Evolutionary conservation across 441 rosid species (phyloP).

Genomic region (Croton laevigatus): DNA sequence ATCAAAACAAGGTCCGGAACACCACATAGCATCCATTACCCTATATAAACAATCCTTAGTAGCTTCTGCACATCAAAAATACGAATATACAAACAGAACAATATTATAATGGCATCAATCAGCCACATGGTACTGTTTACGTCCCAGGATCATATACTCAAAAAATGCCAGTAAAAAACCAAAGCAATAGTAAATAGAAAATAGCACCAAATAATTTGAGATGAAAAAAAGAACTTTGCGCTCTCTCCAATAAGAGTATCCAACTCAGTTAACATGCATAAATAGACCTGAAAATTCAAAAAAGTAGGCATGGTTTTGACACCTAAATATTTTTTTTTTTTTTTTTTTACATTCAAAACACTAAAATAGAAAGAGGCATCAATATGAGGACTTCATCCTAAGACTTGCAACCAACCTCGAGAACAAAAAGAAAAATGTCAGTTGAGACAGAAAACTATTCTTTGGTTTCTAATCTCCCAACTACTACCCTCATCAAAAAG

Average conservation of each 20-base stretch:
- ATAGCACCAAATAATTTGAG: background rate
- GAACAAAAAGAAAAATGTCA: background rate
- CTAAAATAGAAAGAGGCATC: slow-evolving; percentile 20
- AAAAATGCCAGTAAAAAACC: too few relatives aligned
- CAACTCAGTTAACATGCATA: slow-evolving; percentile 9
- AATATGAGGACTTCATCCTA: slow-evolving; percentile 7
- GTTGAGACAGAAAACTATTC: slow-evolving; percentile 20
- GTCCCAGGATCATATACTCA: background rate
- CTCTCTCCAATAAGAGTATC: slow-evolving; percentile 9
- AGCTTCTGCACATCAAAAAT: too few relatives aligned
- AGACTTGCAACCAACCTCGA: slow-evolving; percentile 12
- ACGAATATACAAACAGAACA: too few relatives aligned
- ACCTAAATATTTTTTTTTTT: slow-evolving; percentile 18
- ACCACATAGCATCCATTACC: too few relatives aligned
- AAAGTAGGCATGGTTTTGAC: slow-evolving; percentile 19
- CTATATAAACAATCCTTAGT: too few relatives aligned
- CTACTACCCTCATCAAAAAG: background rate
- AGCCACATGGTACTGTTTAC: background rate
- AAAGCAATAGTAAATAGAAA: too few relatives aligned
- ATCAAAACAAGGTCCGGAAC: too few relatives aligned
- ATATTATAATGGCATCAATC: background rate
- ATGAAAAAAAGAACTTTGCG: slow-evolving; percentile 4
- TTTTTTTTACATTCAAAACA: slow-evolving; percentile 38
- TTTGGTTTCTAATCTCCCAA: slow-evolving; percentile 17
- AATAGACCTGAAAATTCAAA: slow-evolving; percentile 12